Evolutionary conservation across 352 stramenopile genomes (phyloP), one percentile per base, ranked within the genome.

Genomic region (Phytophthora citrophthora): DNA sequence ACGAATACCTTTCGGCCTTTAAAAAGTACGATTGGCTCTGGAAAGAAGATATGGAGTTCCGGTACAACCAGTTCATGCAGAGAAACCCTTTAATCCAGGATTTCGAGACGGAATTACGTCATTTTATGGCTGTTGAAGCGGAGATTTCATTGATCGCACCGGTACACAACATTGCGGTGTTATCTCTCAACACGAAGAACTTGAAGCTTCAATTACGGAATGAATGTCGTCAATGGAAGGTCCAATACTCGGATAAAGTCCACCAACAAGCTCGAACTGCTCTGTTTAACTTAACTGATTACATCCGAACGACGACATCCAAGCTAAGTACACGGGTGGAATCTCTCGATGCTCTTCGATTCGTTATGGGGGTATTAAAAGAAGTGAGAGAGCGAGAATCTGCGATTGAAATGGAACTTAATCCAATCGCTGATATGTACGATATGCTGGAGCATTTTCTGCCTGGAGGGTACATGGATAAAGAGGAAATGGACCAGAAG

Each of bases 401-500:
- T 1, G 79, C 81, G 12, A 96, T 96, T 48, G 87, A 96, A 63
- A 95, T 95, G 86, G 88, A 96, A 48, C 88, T 97, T 36, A 89
- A 88, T 39, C 90, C 90, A 4, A 95, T 97, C 36, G 75, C 86
- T 0, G 89, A 96, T 62, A 96, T 96, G 89, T 97, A 96, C 59
- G 72, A 88, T 4, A 94, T 97, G 89, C 79, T 97, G 6, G 89
- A 96, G 56, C 84, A 94, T 40, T 96, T 90, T 45, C 54, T 97
- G 1, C 89, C 89, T 15, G 89, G 82, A 18, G 89, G 89, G 7
- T 87, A 91, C 60, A 92, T 96, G 70, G 85, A 96, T 58, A 90
- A 91, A 43, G 84, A 93, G 43, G 90, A 98, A 65, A 95, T 98
- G 68, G 89, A 97, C 44, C 84, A 97, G 56, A 97, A 97, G 63